Conservation (phyloP, 78 protist genomes). For the Polysphondylium violaceum region DNA sequence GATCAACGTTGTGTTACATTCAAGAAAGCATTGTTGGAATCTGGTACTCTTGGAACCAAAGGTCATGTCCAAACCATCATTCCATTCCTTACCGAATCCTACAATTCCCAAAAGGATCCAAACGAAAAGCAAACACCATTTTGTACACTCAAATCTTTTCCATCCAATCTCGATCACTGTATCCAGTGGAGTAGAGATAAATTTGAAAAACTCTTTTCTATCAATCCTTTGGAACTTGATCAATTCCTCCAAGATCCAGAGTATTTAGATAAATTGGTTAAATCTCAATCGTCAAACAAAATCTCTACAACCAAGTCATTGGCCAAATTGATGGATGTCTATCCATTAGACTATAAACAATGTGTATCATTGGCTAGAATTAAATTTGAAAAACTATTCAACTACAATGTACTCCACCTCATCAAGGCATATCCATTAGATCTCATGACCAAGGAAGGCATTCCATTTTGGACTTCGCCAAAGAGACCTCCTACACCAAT, state of each 20-base stretch:
- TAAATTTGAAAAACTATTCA: constrained; percentile 78
- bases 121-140: constrained; percentile 91
- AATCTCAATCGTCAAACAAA: constrained; percentile 28
- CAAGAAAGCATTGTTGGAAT: constrained; percentile 95
- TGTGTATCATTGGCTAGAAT: constrained; percentile 54
- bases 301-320: constrained; percentile 21
- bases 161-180: constrained; percentile 95
- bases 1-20: constrained; percentile 93
- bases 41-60: constrained; percentile 98
- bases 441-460: constrained; percentile 67
- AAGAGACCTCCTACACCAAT: constrained; percentile 81
- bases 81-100: constrained; percentile 75
- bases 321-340: constrained; percentile 23
- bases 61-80: constrained; percentile 94
- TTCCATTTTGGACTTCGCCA: constrained; percentile 83
- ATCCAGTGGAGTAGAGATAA: constrained; percentile 97
- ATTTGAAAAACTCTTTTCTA: constrained; percentile 90
- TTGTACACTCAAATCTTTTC: constrained; percentile 99
- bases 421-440: constrained; percentile 75
- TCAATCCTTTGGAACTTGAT: constrained; percentile 87
- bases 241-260: constrained; percentile 61
- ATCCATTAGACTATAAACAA: constrained; percentile 36
- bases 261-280: constrained; percentile 16
- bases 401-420: constrained; percentile 35
- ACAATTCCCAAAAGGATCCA: constrained; percentile 76